Conservation (phyloP, 371 early-diverging fungal genomes). For the Zopfochytrium polystomum region DNA sequence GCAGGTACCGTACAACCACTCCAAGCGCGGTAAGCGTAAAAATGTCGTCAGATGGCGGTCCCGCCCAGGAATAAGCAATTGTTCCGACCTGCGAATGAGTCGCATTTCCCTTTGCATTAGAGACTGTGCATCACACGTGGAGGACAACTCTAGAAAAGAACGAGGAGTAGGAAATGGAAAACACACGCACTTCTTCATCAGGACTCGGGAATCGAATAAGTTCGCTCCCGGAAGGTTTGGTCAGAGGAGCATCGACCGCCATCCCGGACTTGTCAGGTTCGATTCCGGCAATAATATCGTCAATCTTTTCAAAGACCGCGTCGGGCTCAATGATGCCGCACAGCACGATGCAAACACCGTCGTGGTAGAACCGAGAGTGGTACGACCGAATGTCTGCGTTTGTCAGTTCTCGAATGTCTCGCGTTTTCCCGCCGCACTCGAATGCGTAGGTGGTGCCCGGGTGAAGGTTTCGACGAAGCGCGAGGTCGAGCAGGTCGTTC, state of each 20-base stretch:
- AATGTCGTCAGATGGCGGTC: slow-evolving; percentile 56
- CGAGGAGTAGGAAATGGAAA: too few species aligned
- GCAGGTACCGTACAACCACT: slow-evolving; percentile 58
- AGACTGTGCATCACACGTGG: too few species aligned
- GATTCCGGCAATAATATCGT: too few species aligned
- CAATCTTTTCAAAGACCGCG: slow-evolving; percentile 36
- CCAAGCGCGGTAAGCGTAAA: slow-evolving; percentile 55
- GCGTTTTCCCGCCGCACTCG: slow-evolving; percentile 72
- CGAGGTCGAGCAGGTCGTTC: slow-evolving; percentile 51
- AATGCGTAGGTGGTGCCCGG: slow-evolving; percentile 56
- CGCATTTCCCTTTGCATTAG: too few species aligned
- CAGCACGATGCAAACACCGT: slow-evolving; percentile 61
- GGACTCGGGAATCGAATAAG: slow-evolving; percentile 54
- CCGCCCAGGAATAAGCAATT: slow-evolving; percentile 61
- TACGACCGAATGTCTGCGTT: slow-evolving; percentile 68
- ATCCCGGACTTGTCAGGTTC: too few species aligned
- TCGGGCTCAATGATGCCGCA: slow-evolving; percentile 52
- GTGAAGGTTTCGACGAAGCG: slow-evolving; percentile 51
- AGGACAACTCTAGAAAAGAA: too few species aligned
- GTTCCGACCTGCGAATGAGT: too few species aligned
- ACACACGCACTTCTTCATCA: slow-evolving; percentile 53
- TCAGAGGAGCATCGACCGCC: slow-evolving; percentile 31
- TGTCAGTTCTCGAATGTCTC: slow-evolving; percentile 61
- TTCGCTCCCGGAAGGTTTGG: too few species aligned
- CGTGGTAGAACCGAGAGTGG: slow-evolving; percentile 65